Evolutionary conservation across 2,329 filamentous ascomycete species (phyloP), one percentile per base, ranked within the genome.

Genomic region (Arthrobotrys iridis): DNA sequence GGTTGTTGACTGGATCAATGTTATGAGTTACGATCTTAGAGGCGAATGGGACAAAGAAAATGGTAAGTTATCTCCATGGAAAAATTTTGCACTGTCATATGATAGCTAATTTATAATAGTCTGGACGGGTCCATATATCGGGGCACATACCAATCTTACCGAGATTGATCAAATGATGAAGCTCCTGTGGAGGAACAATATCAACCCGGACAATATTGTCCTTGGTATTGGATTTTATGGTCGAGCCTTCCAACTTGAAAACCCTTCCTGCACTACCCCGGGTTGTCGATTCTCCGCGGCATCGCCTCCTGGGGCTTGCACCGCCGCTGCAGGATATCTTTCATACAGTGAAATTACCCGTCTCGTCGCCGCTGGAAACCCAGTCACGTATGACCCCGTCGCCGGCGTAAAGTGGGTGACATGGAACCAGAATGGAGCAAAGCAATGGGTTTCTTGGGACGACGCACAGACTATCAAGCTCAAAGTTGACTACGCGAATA

Each of bases 1-100:
- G 10, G 79, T 78, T 41, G 74, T 81, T 3, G 80, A 81, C 58
- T 82, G 79, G 57, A 79, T 81, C 55, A 81, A 81, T 45, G 78
- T 82, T 22, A 83, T 83, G 82, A 59, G 46, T 30, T 77, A 74
- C 40, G 75, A 73, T 30, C 37, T 76, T 18, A 73, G 78, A 28
- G 79, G 79, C 6, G 68, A 55, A 11, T 81, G 80, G 80, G 79
- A 81, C 67, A 41, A 46, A 37, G 30, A 43, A 18, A 46, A 63
- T 8, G 45, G 37, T 37, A 37, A 45, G 8, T 20, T 33, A 48
- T 63, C n/a, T 22, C 18, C 28, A 13, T 5, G 24, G 11, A 22
- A 37, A 37, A 65, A 33, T 43, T 35, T 22, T 22, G 3, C 28
- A n/a, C 20, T 63, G 20, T 26, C 3, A 13, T 60, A 15, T 65